Base-by-base conservation (phyloP, 805 yeast genomes). In the Henningerozyma blattae region DNA sequence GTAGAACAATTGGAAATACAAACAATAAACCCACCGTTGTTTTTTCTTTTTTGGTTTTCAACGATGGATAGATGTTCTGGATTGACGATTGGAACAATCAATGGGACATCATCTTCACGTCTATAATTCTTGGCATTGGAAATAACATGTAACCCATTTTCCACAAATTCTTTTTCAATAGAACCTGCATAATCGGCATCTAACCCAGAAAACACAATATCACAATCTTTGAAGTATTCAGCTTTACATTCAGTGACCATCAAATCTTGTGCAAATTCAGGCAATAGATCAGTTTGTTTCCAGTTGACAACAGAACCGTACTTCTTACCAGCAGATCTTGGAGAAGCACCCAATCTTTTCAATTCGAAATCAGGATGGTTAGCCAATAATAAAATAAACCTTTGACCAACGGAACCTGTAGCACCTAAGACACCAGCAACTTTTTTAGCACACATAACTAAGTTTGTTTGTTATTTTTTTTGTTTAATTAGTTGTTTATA, bases 1-100 rank as follows among this genome's bases (percentile, higher is more conserved):
- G 98, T 91, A 31, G 97, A 87, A 65, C 98, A 91, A 68, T 91
- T 91, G 39, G 97, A 87, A 54, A 89, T 91, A 64, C 98, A 91
- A 30, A 89, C 77, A 45, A 85, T 80, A 61, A 72, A 84, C 30
- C 98, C 98, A 50, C 61, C 53, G 42, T 67, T 65, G 33, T 80
- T 80, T 7, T 58, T 59, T 18, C 68, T 66, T 45, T 67, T 65
- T 24, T 86, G 78, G 16, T 58, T 66, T 47, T 72, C 80, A 34
- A 85, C 68, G 34, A 86, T 68, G 29, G 75, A 74, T 47, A 91
- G 65, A 60, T 91, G 98, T 44, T 84, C 93, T 5, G 94, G 76
- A 65, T 91, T 91, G 39, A 85, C 93, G 42, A 89, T 85, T 32
- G 98, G 98, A 22, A 91, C 98, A 31, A 91, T 72, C 48, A 91